Evolutionary conservation across 2,329 filamentous ascomycete genomes (phyloP), one percentile per base, ranked within the genome.

Genomic region (Teratosphaeria viscida): DNA sequence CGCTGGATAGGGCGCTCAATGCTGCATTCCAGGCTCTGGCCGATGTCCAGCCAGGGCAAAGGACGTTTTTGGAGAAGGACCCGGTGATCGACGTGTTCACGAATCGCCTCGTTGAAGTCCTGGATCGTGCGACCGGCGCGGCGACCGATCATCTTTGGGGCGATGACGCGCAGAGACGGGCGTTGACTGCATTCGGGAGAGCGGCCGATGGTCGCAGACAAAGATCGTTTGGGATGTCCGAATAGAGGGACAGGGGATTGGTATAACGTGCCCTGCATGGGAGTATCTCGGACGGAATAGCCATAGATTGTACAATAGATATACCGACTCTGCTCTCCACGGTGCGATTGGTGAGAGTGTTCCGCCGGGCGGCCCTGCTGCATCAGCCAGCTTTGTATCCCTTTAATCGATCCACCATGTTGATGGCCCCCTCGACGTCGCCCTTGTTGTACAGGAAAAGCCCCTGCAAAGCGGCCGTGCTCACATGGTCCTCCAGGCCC

Each of bases 361-460:
- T 19, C 6, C 16, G 16, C 19, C 3, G n/a, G 16, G 8, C 26
- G 43, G 5, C 19, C 43, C n/a, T n/a, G 53, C 19, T 54, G 14
- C 12, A 54, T 26, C 53, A 54, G 49, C 53, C 53, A 54, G 49
- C 12, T 54, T 27, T 57, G 29, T 64, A 59, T 3, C 64, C 64
- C 4, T 19, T 16, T 19, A 74, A 62, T 60, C 72, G 66, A 49
- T 69, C 67, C 8, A 73, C 64, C 65, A 70, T 72, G 12, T 64
- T 63, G 27, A 97, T 92, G 14, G 92, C 92, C 1, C 92, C 91
- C 65, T 91, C 81, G 79, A 92, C 88, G 67, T 95, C 83, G 64
- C 87, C 88, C 77, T 99, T 99, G 76, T 97, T 95, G 73, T 95
- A 95, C 72, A 97, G 74, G 74, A 99, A 99, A 53, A 99, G 75